Base-by-base conservation (phyloP, 257 asterid species). In the Cynanchum wilfordii region DNA sequence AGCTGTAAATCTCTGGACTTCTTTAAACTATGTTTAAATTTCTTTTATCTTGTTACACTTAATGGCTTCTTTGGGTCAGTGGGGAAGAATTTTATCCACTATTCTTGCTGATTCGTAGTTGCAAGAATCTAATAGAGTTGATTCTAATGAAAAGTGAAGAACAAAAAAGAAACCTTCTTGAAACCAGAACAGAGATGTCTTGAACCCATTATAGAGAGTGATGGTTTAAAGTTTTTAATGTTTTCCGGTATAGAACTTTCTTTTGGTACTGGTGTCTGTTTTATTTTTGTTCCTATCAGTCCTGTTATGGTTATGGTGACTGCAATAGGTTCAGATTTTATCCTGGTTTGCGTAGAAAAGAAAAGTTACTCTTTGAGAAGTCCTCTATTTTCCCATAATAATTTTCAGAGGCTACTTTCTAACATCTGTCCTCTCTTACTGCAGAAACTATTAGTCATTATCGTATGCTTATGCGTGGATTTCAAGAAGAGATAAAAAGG, bases 381-480 rank as follows among this genome's bases (percentile, higher is more conserved):
- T 58, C 45, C n/a, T 24, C 10, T 7, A 25, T 22, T 54, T 29
- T 8, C 38, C 38, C 15, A 27, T 54, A 55, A 25, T 42, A 36
- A 19, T 50, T 54, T 54, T 54, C 59, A 54, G 10, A 5, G 9
- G 25, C 59, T 25, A 4, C 17, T 29, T 68, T 42, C 51, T 55
- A 17, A 24, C 12, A 7, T 25, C 17, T 69, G 5, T 50, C 44
- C 40, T 49, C 2, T 69, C 7, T 16, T 2, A 69, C 47, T 73
- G 78, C 81, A 83, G 87, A 83, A 72, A 83, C 81, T 58, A 62
- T 73, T 12, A 73, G 74, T 52, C 87, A 83, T 73, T 59, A 75
- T 60, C 79, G 68, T 12, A 73, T 80, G 85, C 83, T 71, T 54
- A 73, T 56, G 47, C 72, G 2, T 66, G 87, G 87, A 45, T 75